These are phyloP conservation scores for Alternaria conjuncta DNA, from an alignment of 2,329 filamentous ascomycete genomes.

Conservation along the genomic window DNA sequence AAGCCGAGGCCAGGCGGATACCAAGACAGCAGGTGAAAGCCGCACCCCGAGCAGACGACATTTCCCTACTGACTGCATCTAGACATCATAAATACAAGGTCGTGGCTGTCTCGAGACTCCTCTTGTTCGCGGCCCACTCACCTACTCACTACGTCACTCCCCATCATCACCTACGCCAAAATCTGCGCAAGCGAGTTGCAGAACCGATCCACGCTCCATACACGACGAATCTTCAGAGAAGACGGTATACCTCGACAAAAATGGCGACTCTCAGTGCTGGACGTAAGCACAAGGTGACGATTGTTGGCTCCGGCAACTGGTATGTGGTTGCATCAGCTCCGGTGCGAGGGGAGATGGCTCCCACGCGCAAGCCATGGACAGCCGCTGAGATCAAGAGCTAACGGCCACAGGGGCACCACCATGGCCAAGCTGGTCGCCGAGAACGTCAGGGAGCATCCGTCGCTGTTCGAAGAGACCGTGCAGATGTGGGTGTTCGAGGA, in stretches of 20 bases:
- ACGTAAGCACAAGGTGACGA: slow-evolving; percentile 89
- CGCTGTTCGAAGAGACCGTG: slow-evolving; percentile 85
- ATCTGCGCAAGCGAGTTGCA: slow-evolving; percentile 8
- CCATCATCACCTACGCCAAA: slow-evolving; percentile 21
- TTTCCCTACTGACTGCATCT: slow-evolving; percentile 14
- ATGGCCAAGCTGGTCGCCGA: slow-evolving; percentile 97
- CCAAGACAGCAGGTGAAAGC: slow-evolving; percentile 26
- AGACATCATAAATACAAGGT: slow-evolving; percentile 22
- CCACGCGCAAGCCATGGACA: neutral
- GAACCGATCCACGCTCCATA: slow-evolving; percentile 11
- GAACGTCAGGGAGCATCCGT: slow-evolving; percentile 78
- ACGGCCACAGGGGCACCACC: slow-evolving; percentile 79
- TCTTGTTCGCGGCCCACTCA: slow-evolving; percentile 17
- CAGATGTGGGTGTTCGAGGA: slow-evolving; percentile 99
- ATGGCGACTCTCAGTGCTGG: slow-evolving; percentile 60
- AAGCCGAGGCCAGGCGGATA: slow-evolving; percentile 36
- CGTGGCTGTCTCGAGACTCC: slow-evolving; percentile 31
- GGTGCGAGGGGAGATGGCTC: neutral
- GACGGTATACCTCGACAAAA: slow-evolving; percentile 21
- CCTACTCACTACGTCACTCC: slow-evolving; percentile 27
- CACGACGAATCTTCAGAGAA: slow-evolving; percentile 3
- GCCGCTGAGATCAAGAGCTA: slow-evolving; percentile 3
- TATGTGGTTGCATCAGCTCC: slow-evolving; percentile 51
- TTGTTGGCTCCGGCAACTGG: slow-evolving; percentile 98
- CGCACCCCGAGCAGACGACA: slow-evolving; percentile 29